These are phyloP conservation scores for Backusella morwellensis DNA, from an alignment of 192 early-diverging fungal genomes.

Conservation along the genomic window DNA sequence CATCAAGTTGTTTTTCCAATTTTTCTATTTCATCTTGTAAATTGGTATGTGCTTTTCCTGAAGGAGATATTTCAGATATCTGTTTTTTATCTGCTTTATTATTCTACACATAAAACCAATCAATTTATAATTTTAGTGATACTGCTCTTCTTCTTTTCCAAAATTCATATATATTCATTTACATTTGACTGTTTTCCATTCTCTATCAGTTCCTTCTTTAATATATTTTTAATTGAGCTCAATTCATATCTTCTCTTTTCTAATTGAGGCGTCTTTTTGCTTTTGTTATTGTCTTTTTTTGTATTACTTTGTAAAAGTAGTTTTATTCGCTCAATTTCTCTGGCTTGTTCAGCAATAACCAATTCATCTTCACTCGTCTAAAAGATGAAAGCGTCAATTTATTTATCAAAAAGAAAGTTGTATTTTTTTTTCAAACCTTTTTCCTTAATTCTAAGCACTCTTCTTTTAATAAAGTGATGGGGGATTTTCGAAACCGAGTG, in stretches of 20 bases:
- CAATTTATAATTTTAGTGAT: neutral
- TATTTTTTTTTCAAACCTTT: neutral
- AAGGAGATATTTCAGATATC: neutral
- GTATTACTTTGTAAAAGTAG: neutral
- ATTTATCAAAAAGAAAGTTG: neutral
- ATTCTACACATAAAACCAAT: neutral
- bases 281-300: neutral
- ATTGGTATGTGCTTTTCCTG: neutral
- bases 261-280: neutral
- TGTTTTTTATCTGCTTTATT: neutral
- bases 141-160: neutral
- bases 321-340: slow-evolving; percentile 2
- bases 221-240: neutral
- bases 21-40: neutral
- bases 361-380: neutral
- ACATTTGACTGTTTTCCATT: neutral
- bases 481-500: neutral
- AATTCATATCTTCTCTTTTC: neutral
- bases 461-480: slow-evolving; percentile 1
- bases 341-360: neutral
- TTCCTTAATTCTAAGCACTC: neutral
- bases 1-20: slow-evolving; percentile 10
- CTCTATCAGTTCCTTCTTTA: neutral
- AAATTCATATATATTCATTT: neutral
- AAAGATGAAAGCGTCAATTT: neutral